Evolutionary conservation across 2,329 filamentous ascomycete species (phyloP), one percentile per base, ranked within the genome.

Genomic region (Whalleya microplaca): DNA sequence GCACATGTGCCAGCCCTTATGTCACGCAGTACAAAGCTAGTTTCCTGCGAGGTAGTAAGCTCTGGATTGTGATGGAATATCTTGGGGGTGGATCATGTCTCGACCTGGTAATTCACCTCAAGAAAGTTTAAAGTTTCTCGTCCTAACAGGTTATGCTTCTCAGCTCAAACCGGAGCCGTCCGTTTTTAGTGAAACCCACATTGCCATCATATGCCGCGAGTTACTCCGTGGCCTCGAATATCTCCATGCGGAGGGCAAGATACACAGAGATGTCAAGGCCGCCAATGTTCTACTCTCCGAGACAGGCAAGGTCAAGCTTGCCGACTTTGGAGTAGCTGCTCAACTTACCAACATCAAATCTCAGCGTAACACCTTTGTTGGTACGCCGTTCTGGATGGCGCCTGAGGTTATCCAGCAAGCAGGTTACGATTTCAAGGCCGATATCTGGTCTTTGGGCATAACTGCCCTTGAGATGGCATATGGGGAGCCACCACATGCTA

Each of bases 61-160:
- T 99, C 80, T 99, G 95, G 95, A 99, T 99, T 71, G 92, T 98
- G 56, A 99, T 99, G 95, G 95, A 99, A 75, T 99, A 90, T 71
- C 80, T 99, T 10, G 95, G 95, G 5, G 95, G 95, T 62, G 95
- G 95, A 41, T 98, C 95, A 18, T 97, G 95, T 72, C 82, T 97
- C 63, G 95, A 99, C 73, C 75, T 99, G 80, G 91, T 96, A 84
- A 68, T 80, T 69, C 56, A 47, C 40, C 53, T 51, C 41, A 49
- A 45, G 21, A 53, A 43, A 23, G 12, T n/a, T 10, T 44, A 14
- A 27, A 21, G 44, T 51, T 45, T 51, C 29, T 43, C 43, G 20
- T 53, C 58, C 75, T 76, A 66, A 78, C 71, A 47, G 32, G 43
- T 44, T 51, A 48, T n/a, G 40, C 19, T 45, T 54, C 21, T 18